Conservation (phyloP, 2,329 filamentous ascomycete species). For the Bipolaris bicolor region DNA sequence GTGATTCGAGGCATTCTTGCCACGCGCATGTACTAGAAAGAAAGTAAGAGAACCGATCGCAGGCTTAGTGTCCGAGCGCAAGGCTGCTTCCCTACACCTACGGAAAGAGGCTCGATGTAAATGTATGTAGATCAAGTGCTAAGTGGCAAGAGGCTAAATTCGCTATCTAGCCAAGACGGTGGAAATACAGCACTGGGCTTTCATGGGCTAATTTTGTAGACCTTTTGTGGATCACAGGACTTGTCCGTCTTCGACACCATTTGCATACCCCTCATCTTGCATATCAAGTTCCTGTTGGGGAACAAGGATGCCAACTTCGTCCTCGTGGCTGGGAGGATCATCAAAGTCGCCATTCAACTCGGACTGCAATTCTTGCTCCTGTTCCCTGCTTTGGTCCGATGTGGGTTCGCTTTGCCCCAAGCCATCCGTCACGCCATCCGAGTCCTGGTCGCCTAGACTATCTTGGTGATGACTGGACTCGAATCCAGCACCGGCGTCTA, state of each 20-base stretch:
- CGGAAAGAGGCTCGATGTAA: too few species aligned
- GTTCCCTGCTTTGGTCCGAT: neutral
- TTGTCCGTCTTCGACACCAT: neutral
- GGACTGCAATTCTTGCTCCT: neutral
- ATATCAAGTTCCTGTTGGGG: neutral
- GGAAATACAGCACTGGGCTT: neutral
- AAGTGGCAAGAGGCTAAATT: neutral
- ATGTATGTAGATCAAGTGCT: neutral
- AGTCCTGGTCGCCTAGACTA: neutral
- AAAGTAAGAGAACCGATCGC: neutral
- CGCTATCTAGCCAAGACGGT: neutral
- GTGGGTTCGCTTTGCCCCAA: neutral
- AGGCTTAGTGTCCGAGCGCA: neutral
- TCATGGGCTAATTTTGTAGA: neutral
- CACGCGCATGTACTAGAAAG: neutral
- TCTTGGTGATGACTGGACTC: constrained; percentile 2
- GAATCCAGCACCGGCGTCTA: constrained; percentile 4
- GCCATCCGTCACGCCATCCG: neutral
- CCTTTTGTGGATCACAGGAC: neutral
- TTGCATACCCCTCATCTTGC: neutral
- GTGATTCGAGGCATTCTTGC: neutral
- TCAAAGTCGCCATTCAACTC: neutral
- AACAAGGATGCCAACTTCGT: neutral
- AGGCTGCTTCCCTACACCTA: neutral
- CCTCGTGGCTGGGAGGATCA: neutral